These are phyloP conservation scores for Rhododendron molle DNA, from an alignment of 148 eudicot genomes.

Conservation along the genomic window DNA sequence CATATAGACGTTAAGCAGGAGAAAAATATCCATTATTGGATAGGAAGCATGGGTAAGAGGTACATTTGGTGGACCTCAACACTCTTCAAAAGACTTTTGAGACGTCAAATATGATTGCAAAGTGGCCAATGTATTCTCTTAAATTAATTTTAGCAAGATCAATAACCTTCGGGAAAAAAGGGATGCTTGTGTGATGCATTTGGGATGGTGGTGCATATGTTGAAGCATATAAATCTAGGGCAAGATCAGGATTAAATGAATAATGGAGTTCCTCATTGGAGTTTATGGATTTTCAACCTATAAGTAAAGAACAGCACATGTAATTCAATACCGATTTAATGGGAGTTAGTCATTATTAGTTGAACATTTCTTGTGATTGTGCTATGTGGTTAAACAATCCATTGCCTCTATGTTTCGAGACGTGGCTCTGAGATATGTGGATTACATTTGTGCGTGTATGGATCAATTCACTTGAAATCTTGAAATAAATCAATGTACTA, in stretches of 20 bases:
- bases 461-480: not conserved
- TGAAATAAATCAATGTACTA: not conserved
- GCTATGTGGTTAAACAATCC: not conserved
- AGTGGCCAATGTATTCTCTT: not conserved
- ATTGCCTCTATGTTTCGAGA: not conserved
- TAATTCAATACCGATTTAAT: not conserved
- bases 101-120: not conserved
- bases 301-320: not conserved
- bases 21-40: not conserved
- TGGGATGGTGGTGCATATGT: not conserved
- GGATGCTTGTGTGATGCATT: not conserved
- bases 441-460: not conserved
- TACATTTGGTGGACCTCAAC: not conserved
- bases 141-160: not conserved
- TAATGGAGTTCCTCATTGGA: not conserved
- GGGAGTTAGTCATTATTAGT: not conserved
- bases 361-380: not conserved
- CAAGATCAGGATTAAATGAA: not conserved
- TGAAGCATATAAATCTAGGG: not conserved
- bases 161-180: not conserved
- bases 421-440: not conserved
- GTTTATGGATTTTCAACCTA: not conserved
- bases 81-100: not conserved
- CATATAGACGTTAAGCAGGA: not conserved
- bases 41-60: not conserved